These are phyloP conservation scores for Alternaria brassicicola DNA, from an alignment of 2,329 filamentous ascomycete genomes.

Conservation along the genomic window DNA sequence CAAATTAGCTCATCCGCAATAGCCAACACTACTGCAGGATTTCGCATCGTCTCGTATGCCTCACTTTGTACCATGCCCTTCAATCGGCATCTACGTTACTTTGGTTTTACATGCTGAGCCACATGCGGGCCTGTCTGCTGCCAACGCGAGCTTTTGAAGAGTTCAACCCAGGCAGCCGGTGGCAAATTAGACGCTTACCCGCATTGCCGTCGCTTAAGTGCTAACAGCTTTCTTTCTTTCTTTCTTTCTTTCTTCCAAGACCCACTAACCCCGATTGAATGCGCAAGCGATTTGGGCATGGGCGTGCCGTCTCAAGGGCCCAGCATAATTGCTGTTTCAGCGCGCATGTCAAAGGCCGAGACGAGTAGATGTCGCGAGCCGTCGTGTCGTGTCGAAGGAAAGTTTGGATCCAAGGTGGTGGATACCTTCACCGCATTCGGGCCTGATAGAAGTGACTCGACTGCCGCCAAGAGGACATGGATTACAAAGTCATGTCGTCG, in stretches of 20 bases:
- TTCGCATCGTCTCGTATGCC: not conserved
- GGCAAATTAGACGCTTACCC: not conserved
- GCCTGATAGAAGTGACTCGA: not conserved
- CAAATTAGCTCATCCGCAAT: not conserved
- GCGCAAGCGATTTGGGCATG: conserved; percentile 3
- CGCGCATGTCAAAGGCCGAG: not conserved
- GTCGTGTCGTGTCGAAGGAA: conserved; percentile 1
- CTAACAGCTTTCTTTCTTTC: not conserved
- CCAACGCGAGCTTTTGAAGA: not conserved
- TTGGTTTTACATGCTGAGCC: not conserved
- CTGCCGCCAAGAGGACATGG: not conserved
- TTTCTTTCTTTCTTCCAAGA: not conserved
- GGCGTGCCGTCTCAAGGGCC: not conserved
- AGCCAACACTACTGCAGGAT: not conserved
- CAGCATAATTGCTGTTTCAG: not conserved
- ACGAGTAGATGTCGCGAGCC: conserved; percentile 5
- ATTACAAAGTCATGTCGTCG: not conserved
- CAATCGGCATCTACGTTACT: not conserved
- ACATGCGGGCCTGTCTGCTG: not conserved
- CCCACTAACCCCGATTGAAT: not conserved
- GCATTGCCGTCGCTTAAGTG: not conserved
- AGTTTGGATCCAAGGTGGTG: not conserved
- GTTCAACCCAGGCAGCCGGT: not conserved
- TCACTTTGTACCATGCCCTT: not conserved
- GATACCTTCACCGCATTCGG: not conserved